Conservation (phyloP, 2,329 filamentous ascomycete species). For the Fusarium sp. region DNA sequence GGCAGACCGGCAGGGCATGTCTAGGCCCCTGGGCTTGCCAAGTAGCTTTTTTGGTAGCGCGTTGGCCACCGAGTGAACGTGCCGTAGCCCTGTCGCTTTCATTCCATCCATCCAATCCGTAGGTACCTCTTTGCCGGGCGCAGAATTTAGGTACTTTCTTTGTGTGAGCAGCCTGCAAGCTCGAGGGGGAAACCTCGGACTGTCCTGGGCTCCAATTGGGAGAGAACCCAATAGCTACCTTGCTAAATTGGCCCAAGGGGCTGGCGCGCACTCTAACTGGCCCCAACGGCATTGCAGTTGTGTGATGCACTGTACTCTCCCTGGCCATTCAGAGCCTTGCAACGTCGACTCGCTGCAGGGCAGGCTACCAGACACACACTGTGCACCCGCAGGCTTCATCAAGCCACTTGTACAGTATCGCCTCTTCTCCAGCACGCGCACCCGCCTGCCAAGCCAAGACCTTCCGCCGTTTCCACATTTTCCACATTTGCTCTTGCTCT, state of each 20-base stretch:
- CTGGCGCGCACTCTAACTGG: conserved; percentile 37
- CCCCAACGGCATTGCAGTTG: conserved; percentile 11
- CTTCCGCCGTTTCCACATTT: conserved; percentile 25
- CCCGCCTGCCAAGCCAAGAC: conserved; percentile 40
- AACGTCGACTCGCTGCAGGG: conserved; percentile 1
- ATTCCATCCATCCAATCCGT: conserved; percentile 31
- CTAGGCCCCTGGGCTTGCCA: not conserved
- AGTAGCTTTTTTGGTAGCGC: conserved; percentile 26
- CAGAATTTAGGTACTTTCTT: conserved; percentile 4
- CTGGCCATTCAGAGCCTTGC: conserved; percentile 33
- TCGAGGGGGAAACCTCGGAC: not conserved
- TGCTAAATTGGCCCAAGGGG: conserved; percentile 29
- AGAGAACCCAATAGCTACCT: conserved; percentile 4
- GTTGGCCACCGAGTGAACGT: conserved; percentile 33
- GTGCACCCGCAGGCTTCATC: conserved; percentile 13
- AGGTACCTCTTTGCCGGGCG: conserved; percentile 17
- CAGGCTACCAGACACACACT: not conserved
- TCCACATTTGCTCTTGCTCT: conserved; percentile 22
- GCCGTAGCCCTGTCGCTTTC: conserved; percentile 25
- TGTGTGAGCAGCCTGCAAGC: not conserved
- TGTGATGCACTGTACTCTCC: conserved; percentile 34
- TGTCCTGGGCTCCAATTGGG: not conserved
- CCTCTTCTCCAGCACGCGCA: conserved; percentile 39
- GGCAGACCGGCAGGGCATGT: not conserved
- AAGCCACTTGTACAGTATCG: conserved; percentile 22